Base-by-base conservation (phyloP, 2,329 filamentous ascomycete species). In the Neonectria coccinea region DNA sequence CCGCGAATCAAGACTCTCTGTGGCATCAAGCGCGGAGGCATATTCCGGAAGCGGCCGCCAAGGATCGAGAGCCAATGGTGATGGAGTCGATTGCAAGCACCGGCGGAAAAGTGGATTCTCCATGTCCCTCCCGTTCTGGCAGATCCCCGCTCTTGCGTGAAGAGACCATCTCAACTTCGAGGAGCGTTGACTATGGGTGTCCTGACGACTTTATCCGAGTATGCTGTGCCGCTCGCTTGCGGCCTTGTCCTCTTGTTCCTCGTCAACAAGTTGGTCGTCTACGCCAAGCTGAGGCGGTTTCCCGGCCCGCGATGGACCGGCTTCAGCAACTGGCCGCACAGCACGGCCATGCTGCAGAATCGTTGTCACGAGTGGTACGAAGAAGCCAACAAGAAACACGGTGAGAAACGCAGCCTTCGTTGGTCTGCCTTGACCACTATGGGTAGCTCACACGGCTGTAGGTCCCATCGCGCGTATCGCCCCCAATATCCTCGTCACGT, bases 401-500 rank as follows among this genome's bases (percentile, higher is more conserved):
- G 59, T 60, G 51, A 5, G 31, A 22, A 2, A 27, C 5, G 12
- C 1, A 27, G 18, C 9, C 11, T 14, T 5, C n/a, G 25, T 6
- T 6, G 2, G 10, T n/a, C 9, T 16, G 36, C 14, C 36, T n/a
- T 16, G n/a, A n/a, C n/a, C n/a, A n/a, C n/a, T n/a, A n/a, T n/a
- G n/a, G 36, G 36, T 33, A 33, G 31, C 41, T 47, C 3, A 62
- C 47, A 22, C 25, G 27, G 27, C 12, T 11, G 11, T 5, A 67
- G 64, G 56, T 6, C 71, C 66, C 1, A 74, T 82, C 59, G 80
- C 80, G 0, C 70, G 76, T 2, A 67, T 71, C 62, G 84, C 82
- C 0, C 84, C 85, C 3, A 84, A 82, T 25, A 72, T 85, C 56
- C 76, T 86, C 48, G 72, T 85, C 59, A 85, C 84, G 0, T 81